phyloP scores from a whole-genome alignment of 2,329 filamentous ascomycete genomes.

The Cladobotryum protrusum region DNA sequence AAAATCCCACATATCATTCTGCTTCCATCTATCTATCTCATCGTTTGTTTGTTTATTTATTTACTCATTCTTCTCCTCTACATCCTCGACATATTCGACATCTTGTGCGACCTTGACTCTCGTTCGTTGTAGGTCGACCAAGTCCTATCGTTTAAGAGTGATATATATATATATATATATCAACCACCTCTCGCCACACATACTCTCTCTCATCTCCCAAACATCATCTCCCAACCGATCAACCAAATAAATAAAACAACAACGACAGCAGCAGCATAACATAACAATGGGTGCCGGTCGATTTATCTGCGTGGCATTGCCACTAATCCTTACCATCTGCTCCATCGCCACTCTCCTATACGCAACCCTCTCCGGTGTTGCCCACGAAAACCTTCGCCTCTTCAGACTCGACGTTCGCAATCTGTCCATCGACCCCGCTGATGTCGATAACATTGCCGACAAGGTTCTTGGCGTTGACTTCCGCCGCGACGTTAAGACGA shows the following conservation, averaged over 20 bases:
- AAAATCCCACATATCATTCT: neutral
- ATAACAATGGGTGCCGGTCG: conserved; percentile 60
- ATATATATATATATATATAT: too few species aligned
- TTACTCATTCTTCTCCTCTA: too few species aligned
- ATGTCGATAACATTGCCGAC: conserved; percentile 30
- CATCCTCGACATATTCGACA: too few species aligned
- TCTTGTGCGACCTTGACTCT: too few species aligned
- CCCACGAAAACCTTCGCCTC: conserved; percentile 51
- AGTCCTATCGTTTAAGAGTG: too few species aligned
- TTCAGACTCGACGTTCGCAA: conserved; percentile 57
- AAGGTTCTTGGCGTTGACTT: conserved; percentile 13
- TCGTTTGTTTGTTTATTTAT: neutral
- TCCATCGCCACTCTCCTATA: conserved; percentile 65
- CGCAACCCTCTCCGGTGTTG: conserved; percentile 49
- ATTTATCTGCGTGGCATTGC: conserved; percentile 79
- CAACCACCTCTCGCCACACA: conserved; percentile 1
- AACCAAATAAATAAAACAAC: neutral
- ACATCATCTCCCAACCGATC: conserved; percentile 2
- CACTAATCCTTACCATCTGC: conserved; percentile 73
- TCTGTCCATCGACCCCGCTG: conserved; percentile 38
- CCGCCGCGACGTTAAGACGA: conserved; percentile 16
- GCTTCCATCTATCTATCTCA: conserved; percentile 3
- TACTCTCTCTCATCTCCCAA: neutral
- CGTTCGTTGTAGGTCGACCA: too few species aligned
- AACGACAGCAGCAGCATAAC: neutral